Base-by-base conservation (phyloP, 306 rosid genomes). In the Dryas octopetala region DNA sequence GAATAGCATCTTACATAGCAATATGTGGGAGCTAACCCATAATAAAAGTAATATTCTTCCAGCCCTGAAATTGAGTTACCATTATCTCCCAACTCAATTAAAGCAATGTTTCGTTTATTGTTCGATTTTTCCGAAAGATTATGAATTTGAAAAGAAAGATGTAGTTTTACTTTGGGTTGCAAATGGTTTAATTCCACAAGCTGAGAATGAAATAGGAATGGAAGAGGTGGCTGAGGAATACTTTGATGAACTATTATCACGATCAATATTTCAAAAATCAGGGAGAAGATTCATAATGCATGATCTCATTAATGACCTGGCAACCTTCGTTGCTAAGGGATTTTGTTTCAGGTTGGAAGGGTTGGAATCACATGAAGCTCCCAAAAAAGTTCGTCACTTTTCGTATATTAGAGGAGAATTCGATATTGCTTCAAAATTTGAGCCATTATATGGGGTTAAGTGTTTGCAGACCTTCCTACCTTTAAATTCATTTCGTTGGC, bases 111-210 rank as follows among this genome's bases (percentile, higher is more conserved):
- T 76, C 12, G 59, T 46, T 15, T 75, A 67, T 40, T 75, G 76
- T 32, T 46, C 80, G 1, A 50, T 80, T 4, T 70, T 75, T 40
- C 81, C 78, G 0, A 66, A 71, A 15, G 66, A 19, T 26, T 53
- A 75, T 71, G 48, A 9, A 7, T 64, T 81, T 15, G 0, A 23
- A 0, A 76, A 76, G 52, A 32, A 76, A 6, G 51, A 71, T 2
- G 8, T 81, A 32, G 11, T 76, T 14, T 17, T 47, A 3, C 28
- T 69, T 0, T 81, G 84, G 81, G 60, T 71, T 64, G 81, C 74
- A 10, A 63, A 74, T 41, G 74, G 75, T 54, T 19, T 81, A 40
- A 23, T 81, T 23, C 62, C 14, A 26, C 48, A 53, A 45, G 14
- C 3, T 0, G 11, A 64, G 6, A 1, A 17, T 2, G 7, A 16